Percentiles rank a stretch among this genome's conserved stretches.
phyloP scores from a whole-genome alignment of 2,329 filamentous ascomycete genomes.

The Aspergillus brunneoviolaceus region DNA sequence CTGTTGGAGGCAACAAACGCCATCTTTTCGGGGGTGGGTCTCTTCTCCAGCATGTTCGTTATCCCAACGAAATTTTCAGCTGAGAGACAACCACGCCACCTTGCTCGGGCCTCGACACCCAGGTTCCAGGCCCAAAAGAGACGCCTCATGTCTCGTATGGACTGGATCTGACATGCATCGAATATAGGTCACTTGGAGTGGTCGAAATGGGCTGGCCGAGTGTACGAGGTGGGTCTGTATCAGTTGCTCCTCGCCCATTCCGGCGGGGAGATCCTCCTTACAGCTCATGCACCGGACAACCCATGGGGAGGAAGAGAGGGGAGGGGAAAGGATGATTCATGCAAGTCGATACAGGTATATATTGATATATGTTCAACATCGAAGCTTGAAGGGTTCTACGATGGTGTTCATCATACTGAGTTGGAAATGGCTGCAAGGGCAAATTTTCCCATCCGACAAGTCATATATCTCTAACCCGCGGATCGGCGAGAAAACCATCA shows the following conservation, averaged over 20 bases:
- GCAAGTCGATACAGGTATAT: neutral
- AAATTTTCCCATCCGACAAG: neutral
- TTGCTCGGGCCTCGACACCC: slow-evolving; percentile 4
- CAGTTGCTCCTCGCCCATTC: neutral
- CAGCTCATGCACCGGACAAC: slow-evolving; percentile 1
- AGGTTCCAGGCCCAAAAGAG: slow-evolving; percentile 2
- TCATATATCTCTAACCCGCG: neutral
- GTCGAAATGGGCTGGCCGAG: neutral
- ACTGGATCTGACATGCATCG: slow-evolving; percentile 5
- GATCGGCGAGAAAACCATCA: neutral
- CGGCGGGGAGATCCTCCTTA: neutral
- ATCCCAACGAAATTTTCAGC: neutral
- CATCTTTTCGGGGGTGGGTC: neutral
- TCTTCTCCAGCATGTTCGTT: neutral
- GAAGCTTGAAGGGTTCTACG: neutral
- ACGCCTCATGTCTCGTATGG: slow-evolving; percentile 4
- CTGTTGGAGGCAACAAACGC: neutral
- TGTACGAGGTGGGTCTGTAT: neutral
- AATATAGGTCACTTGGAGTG: neutral
- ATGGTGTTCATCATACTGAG: neutral
- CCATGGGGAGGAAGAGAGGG: neutral
- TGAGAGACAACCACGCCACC: neutral
- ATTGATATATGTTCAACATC: neutral
- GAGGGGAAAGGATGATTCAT: too few species aligned
- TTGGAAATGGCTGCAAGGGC: neutral